Percentiles rank a stretch among this genome's conserved stretches.
Evolutionary conservation across 2,329 filamentous ascomycete genomes (phyloP).

Genomic region (Colletotrichum gloeosporioides): DNA sequence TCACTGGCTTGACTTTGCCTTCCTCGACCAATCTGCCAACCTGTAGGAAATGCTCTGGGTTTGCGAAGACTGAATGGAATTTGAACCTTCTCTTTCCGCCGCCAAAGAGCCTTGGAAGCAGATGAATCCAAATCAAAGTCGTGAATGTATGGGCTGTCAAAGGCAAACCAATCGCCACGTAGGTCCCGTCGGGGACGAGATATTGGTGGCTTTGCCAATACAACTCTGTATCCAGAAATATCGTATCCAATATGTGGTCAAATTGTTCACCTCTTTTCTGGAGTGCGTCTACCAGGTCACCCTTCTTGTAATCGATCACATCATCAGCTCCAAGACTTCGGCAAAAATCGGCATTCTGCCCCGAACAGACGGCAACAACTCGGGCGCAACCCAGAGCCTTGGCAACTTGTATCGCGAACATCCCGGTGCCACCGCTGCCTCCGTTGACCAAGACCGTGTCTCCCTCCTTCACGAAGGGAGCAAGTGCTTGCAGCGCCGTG

Average conservation of each 20-base stretch:
- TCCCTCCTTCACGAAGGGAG: constrained; percentile 40
- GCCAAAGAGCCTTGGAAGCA: constrained; percentile 39
- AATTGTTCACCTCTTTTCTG: constrained; percentile 18
- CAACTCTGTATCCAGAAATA: constrained; percentile 45
- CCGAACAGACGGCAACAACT: constrained; percentile 38
- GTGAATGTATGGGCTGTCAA: constrained; percentile 27
- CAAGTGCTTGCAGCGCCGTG: constrained; percentile 27
- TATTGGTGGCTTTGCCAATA: constrained; percentile 57
- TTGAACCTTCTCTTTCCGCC: constrained; percentile 47
- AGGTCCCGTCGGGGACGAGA: constrained; percentile 51
- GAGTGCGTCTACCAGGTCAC: constrained; percentile 19
- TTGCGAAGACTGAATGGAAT: constrained; percentile 42
- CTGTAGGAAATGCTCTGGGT: constrained; percentile 50
- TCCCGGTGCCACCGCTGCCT: constrained; percentile 40
- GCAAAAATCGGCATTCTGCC: constrained; percentile 35
- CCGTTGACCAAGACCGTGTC: constrained; percentile 50
- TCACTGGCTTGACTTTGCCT: constrained; percentile 60
- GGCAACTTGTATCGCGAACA: constrained; percentile 42
- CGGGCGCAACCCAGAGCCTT: constrained; percentile 32
- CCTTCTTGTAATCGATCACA: constrained; percentile 37
- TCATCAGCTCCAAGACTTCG: constrained; percentile 38
- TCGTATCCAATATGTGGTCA: constrained; percentile 30
- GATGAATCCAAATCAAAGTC: constrained; percentile 26
- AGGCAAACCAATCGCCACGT: constrained; percentile 54
- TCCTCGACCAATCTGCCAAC: constrained; percentile 60